Conservation (phyloP, 75 land plant species). For the Larix kaempferi region DNA sequence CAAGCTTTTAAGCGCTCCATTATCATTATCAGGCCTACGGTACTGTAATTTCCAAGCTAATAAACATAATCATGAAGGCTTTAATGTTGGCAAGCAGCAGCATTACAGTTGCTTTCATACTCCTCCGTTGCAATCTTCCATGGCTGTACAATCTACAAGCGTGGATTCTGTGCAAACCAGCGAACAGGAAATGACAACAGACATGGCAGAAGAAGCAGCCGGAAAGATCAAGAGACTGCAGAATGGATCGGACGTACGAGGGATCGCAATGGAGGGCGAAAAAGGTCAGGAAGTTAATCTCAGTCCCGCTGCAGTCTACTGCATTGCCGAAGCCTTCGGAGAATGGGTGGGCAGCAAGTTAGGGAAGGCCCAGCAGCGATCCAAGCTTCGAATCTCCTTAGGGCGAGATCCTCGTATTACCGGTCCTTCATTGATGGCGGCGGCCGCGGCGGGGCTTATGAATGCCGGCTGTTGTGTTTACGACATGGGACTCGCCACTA, state of each 20-base stretch:
- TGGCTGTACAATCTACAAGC: too few species aligned
- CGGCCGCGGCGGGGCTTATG: conserved; percentile 39
- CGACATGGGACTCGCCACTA: conserved; percentile 64
- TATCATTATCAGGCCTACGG: too few species aligned
- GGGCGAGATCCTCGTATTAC: conserved; percentile 55
- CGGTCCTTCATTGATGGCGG: conserved; percentile 31
- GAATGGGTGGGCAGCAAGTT: conserved; percentile 41
- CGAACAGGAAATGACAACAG: too few species aligned
- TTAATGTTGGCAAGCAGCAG: too few species aligned
- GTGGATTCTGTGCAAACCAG: too few species aligned
- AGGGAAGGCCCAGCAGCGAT: conserved; percentile 7
- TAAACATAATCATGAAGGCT: too few species aligned
- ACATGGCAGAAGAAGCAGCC: conserved; percentile 33
- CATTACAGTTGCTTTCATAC: too few species aligned
- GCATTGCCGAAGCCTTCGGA: conserved; percentile 52
- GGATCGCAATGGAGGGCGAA: conserved; percentile 57
- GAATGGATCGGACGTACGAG: conserved; percentile 63
- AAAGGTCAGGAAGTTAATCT: conserved; percentile 43
- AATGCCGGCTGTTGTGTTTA: conserved; percentile 43
- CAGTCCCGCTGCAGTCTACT: conserved; percentile 41
- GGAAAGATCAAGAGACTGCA: conserved; percentile 46
- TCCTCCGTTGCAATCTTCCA: too few species aligned
- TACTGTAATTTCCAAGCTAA: too few species aligned
- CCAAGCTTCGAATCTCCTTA: conserved; percentile 32
- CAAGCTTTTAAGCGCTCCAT: too few species aligned